Evolutionary conservation across 371 early-diverging fungal genomes (phyloP).

Genomic region (Rhizopus arrhizus): DNA sequence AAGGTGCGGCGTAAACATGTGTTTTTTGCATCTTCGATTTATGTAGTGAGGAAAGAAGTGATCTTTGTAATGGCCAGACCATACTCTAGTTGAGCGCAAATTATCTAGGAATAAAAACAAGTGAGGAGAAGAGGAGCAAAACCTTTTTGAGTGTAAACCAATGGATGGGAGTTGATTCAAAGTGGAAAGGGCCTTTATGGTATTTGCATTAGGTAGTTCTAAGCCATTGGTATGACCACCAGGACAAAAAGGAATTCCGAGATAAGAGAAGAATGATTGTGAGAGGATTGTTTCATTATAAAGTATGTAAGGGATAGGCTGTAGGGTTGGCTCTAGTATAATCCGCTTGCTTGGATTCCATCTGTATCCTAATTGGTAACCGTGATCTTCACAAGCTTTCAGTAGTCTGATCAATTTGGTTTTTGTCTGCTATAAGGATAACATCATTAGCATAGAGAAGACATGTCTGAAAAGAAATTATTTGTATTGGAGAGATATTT

Average conservation of each 20-base stretch:
- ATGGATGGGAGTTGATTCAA: not conserved
- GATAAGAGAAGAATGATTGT: not conserved
- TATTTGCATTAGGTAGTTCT: not conserved
- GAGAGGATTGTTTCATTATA: not conserved
- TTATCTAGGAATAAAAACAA: conserved; percentile 9
- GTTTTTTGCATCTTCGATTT: conserved; percentile 6
- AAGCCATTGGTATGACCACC: not conserved
- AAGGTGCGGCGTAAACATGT: conserved; percentile 12
- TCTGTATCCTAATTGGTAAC: conserved; percentile 17
- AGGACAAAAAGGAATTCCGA: not conserved
- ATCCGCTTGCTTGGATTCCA: conserved; percentile 29
- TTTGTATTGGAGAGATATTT: too few species aligned
- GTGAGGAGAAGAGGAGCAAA: not conserved
- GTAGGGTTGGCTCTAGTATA: not conserved
- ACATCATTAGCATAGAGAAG: too few species aligned
- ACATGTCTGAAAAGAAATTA: too few species aligned
- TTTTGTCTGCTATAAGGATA: too few species aligned
- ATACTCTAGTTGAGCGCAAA: not conserved
- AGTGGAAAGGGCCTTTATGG: not conserved
- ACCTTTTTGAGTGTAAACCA: not conserved
- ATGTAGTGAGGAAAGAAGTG: not conserved
- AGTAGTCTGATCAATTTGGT: too few species aligned
- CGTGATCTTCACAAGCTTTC: conserved; percentile 8
- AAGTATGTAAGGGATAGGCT: not conserved
- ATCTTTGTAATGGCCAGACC: conserved; percentile 6